These are phyloP conservation scores for Tephrocybe sp. DNA, from an alignment of 768 basidiomycete genomes.

Conservation along the genomic window DNA sequence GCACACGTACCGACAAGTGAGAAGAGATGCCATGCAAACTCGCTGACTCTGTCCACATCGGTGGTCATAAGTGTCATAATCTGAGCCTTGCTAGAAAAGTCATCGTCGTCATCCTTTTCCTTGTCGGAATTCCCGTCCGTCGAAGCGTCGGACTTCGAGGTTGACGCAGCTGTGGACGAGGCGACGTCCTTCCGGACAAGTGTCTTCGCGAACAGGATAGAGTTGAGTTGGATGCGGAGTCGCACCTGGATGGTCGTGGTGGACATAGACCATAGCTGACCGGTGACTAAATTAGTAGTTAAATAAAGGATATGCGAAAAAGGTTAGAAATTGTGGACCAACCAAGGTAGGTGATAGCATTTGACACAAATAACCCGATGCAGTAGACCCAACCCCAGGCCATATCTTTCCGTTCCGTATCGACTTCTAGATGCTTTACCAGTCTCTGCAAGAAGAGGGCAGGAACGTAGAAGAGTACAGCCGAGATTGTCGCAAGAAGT, in stretches of 20 bases:
- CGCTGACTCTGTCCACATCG: conserved; percentile 86
- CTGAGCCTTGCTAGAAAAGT: conserved; percentile 68
- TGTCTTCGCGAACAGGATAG: conserved; percentile 83
- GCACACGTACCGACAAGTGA: conserved; percentile 55
- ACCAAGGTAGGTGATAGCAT: conserved; percentile 32
- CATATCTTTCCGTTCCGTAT: conserved; percentile 49
- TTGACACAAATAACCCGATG: conserved; percentile 31
- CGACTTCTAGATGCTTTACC: conserved; percentile 63
- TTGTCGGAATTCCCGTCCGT: neutral
- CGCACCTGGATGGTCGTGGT: conserved; percentile 70
- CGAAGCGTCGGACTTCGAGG: conserved; percentile 19
- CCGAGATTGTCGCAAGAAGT: conserved; percentile 51
- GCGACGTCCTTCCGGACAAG: conserved; percentile 83
- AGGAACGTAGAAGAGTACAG: conserved; percentile 61
- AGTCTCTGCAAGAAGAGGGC: conserved; percentile 61
- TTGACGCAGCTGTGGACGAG: conserved; percentile 43
- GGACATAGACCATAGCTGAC: conserved; percentile 69
- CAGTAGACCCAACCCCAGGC: conserved; percentile 75
- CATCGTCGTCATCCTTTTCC: conserved; percentile 45
- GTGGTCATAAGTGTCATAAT: conserved; percentile 97
- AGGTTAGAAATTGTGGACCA: conserved; percentile 6
- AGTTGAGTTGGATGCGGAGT: conserved; percentile 74
- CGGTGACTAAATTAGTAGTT: conserved; percentile 40
- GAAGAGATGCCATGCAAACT: conserved; percentile 79
- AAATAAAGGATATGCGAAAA: neutral